Base-by-base conservation (phyloP, 768 basidiomycete species). In the Dioszegia hungarica region DNA sequence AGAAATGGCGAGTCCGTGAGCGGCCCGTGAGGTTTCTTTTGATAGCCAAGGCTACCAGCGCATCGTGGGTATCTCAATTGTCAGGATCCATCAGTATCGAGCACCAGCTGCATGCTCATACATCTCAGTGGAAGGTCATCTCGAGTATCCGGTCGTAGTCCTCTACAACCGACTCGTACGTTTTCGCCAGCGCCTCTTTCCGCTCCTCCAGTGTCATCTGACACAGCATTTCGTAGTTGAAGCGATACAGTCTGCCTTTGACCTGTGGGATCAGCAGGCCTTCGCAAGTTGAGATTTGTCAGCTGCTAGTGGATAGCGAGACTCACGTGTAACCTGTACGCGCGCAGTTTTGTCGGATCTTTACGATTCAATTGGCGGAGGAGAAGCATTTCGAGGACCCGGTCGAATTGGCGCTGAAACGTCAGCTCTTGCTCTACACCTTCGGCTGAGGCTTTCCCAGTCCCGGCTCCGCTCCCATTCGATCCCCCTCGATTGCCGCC, bases 241-340 rank as follows among this genome's bases (percentile, higher is more conserved):
- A 97, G 20, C 91, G 82, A 70, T 89, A 97, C 40, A 99, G 76
- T 34, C 95, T 83, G 75, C 95, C 91, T 77, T 99, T 99, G 70
- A 94, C 91, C 49, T 51, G n/a, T 49, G 24, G 22, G 9, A 19
- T 38, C 20, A 51, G 24, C 34, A 8, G 14, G 24, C n/a, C n/a
- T 22, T 37, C 28, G 24, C 25, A n/a, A 27, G n/a, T n/a, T n/a
- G n/a, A n/a, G n/a, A n/a, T n/a, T n/a, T n/a, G n/a, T n/a, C n/a
- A n/a, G n/a, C n/a, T n/a, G n/a, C n/a, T n/a, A n/a, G n/a, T n/a
- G n/a, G n/a, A n/a, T n/a, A n/a, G n/a, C n/a, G 9, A 31, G 28
- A 38, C 49, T 51, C 28, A 51, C 49, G 61, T 78, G 66, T 29
- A 99, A 75, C 50, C 94, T 81, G 75, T 87, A 95, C 10, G 86